Percentiles rank a stretch among this genome's conserved stretches.
Conservation (phyloP, 352 stramenopile species). For the Phytophthora fragariaefolia region DNA sequence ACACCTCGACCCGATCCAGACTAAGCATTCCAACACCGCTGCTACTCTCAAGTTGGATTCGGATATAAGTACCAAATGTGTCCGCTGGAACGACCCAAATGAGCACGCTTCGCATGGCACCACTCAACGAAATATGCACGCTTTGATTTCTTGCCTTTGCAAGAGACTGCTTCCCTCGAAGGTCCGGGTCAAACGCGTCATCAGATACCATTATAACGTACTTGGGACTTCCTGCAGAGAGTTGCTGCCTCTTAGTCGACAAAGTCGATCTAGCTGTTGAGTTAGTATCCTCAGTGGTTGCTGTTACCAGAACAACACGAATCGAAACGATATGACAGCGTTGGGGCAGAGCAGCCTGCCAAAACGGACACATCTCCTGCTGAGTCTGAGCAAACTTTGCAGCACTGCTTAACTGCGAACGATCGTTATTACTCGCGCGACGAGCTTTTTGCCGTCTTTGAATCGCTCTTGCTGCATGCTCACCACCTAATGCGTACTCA, state of each 20-base stretch:
- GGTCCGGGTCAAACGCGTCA: conserved; percentile 61
- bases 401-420: background rate
- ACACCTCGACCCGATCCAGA: conserved; percentile 53
- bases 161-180: conserved; percentile 70
- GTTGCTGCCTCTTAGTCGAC: conserved; percentile 5
- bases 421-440: conserved; percentile 11
- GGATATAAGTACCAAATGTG: conserved; percentile 63
- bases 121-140: conserved; percentile 48
- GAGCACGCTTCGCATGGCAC: conserved; percentile 35
- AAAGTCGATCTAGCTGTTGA: conserved; percentile 10
- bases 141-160: conserved; percentile 59
- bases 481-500: conserved; percentile 48
- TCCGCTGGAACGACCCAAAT: conserved; percentile 57
- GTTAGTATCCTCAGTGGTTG: conserved; percentile 9
- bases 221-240: conserved; percentile 28
- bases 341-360: conserved; percentile 52
- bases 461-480: conserved; percentile 24
- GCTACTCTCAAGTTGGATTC: conserved; percentile 65
- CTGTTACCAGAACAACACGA: conserved; percentile 33
- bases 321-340: conserved; percentile 37
- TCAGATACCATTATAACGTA: conserved; percentile 64
- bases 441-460: conserved; percentile 12
- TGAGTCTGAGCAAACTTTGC: conserved; percentile 62
- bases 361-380: conserved; percentile 82
- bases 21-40: conserved; percentile 54